Conservation (phyloP, 306 rosid genomes). For the Prosopis cineraria region DNA sequence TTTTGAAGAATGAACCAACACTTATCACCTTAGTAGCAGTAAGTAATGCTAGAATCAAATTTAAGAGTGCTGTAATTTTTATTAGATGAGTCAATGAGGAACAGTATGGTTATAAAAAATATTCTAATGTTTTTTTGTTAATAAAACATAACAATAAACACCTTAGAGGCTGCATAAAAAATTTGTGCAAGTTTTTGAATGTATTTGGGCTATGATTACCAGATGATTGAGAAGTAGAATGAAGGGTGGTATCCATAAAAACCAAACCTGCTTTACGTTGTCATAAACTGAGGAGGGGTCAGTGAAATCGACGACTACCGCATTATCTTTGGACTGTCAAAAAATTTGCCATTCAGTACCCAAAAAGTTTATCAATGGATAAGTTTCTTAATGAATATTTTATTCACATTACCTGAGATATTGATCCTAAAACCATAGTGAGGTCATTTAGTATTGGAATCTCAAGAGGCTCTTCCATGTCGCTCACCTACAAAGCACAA, state of each 20-base stretch:
- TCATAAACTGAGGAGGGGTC: constrained; percentile 87
- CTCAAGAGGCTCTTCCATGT: constrained; percentile 88
- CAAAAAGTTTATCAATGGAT: background rate
- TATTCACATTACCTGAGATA: constrained; percentile 69
- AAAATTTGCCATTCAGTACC: background rate
- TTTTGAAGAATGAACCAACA: constrained; percentile 25
- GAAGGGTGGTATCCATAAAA: background rate
- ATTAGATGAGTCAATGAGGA: background rate
- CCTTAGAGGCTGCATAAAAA: background rate
- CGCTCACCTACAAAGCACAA: constrained; percentile 56
- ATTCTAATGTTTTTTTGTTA: background rate
- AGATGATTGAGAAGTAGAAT: background rate
- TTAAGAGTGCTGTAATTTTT: background rate
- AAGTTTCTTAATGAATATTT: background rate
- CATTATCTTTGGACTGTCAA: constrained; percentile 70
- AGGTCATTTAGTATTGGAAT: constrained; percentile 85
- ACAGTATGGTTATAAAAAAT: background rate
- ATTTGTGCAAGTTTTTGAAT: background rate
- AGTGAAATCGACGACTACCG: constrained; percentile 87
- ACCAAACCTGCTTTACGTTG: constrained; percentile 86
- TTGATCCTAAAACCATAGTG: constrained; percentile 91
- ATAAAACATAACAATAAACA: background rate
- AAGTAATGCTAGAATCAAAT: background rate
- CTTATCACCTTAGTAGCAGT: background rate
- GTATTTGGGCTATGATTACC: background rate